phyloP scores from a whole-genome alignment of 2,329 filamentous ascomycete species.

The Exophiala dermatitidis region DNA sequence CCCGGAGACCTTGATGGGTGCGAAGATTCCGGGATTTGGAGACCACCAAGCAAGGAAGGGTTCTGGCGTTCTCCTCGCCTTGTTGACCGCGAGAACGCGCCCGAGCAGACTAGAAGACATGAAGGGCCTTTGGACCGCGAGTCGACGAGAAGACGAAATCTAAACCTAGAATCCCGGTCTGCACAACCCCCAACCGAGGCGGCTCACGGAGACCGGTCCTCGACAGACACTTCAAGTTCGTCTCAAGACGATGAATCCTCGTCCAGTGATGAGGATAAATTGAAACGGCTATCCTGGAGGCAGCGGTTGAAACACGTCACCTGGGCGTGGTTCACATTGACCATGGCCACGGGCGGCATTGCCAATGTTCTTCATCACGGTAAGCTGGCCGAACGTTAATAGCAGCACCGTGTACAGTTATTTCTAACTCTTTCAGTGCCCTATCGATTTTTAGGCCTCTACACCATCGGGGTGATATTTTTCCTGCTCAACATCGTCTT shows the following conservation, averaged over 20 bases:
- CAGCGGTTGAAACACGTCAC: conserved; percentile 56
- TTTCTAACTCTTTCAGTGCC: conserved; percentile 35
- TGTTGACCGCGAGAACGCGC: neutral
- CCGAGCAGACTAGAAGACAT: neutral
- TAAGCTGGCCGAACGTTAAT: conserved; percentile 31
- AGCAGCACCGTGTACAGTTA: neutral
- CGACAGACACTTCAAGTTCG: conserved; percentile 10
- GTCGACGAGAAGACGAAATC: neutral
- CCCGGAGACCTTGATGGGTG: neutral
- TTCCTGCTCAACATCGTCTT: conserved; percentile 58
- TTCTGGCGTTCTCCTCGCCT: neutral
- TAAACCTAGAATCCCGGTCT: neutral
- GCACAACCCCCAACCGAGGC: neutral
- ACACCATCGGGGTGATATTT: conserved; percentile 53
- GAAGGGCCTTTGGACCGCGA: neutral
- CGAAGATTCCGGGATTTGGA: neutral
- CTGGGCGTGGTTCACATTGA: conserved; percentile 74
- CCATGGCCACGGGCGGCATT: conserved; percentile 55
- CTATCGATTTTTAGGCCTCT: conserved; percentile 50
- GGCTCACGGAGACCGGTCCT: conserved; percentile 18
- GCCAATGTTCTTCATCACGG: conserved; percentile 54
- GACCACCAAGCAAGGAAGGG: neutral
- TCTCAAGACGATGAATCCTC: conserved; percentile 5
- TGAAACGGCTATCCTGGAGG: conserved; percentile 40
- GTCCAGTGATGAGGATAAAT: conserved; percentile 17